These are phyloP conservation scores for Ciborinia camelliae DNA, from an alignment of 2,329 filamentous ascomycete species.

Conservation along the genomic window DNA sequence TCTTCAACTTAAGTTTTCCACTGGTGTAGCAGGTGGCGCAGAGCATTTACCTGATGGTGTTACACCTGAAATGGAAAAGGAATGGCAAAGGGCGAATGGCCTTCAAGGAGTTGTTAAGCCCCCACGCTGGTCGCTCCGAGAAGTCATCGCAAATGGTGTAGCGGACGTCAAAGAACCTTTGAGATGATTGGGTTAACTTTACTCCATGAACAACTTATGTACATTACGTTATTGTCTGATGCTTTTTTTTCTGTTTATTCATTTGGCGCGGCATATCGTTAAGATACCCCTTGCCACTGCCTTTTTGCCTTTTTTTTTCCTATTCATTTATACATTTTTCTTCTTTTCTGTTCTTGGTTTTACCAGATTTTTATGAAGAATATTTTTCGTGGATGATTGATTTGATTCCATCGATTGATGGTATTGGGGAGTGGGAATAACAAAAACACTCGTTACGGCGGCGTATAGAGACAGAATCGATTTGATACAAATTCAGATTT, in stretches of 20 bases:
- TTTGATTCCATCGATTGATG: slow-evolving; percentile 5
- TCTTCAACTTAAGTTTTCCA: slow-evolving; percentile 95
- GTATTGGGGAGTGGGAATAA: not conserved
- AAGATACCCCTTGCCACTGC: slow-evolving; percentile 18
- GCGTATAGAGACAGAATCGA: slow-evolving; percentile 7
- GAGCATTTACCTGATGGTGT: slow-evolving; percentile 71
- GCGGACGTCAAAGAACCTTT: slow-evolving; percentile 65
- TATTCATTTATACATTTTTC: slow-evolving; percentile 9
- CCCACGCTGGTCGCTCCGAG: slow-evolving; percentile 67
- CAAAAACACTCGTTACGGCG: slow-evolving; percentile 15
- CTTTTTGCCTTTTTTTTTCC: slow-evolving; percentile 11
- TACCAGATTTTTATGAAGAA: slow-evolving; percentile 2
- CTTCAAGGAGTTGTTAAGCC: slow-evolving; percentile 48
- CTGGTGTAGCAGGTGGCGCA: slow-evolving; percentile 84
- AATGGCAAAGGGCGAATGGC: slow-evolving; percentile 59
- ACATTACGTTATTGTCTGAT: slow-evolving; percentile 18
- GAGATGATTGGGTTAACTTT: slow-evolving; percentile 42
- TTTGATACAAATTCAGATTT: not conserved
- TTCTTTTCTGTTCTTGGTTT: not conserved
- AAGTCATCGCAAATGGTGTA: slow-evolving; percentile 67
- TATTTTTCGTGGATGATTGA: slow-evolving; percentile 1
- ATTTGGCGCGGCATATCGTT: slow-evolving; percentile 17
- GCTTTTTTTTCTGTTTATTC: slow-evolving; percentile 13
- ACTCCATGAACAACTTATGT: slow-evolving; percentile 17
- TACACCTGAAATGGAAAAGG: slow-evolving; percentile 66